These are phyloP conservation scores for Aspergillus fischeri DNA, from an alignment of 2,329 filamentous ascomycete species.

Conservation along the genomic window DNA sequence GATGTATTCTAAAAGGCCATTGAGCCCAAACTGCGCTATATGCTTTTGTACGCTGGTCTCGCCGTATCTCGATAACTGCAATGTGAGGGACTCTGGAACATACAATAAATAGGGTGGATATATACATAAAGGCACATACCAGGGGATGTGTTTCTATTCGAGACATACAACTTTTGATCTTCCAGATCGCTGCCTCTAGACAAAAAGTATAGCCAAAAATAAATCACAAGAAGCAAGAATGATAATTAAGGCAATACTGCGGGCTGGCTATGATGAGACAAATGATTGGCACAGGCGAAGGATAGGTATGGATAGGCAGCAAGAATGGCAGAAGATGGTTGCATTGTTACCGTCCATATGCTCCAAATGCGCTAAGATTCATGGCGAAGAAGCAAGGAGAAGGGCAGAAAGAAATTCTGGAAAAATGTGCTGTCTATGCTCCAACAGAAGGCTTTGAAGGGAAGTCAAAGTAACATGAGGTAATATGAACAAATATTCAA, in stretches of 20 bases:
- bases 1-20: neutral
- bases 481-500: constrained; percentile 3
- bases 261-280: neutral
- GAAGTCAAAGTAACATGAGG: neutral
- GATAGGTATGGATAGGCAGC: neutral
- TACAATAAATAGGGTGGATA: neutral
- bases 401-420: neutral
- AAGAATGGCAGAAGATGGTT: neutral
- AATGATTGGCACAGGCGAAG: neutral
- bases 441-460: neutral
- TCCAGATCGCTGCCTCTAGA: neutral
- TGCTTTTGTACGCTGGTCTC: neutral
- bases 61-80: neutral
- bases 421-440: neutral
- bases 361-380: constrained; percentile 20
- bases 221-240: neutral
- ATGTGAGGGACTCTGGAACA: neutral
- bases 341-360: constrained; percentile 2
- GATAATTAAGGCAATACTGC: neutral
- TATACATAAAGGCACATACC: neutral
- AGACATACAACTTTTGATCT: neutral
- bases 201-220: neutral
- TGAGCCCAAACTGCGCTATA: neutral
- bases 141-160: neutral
- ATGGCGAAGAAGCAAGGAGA: neutral